Percentiles rank a stretch among this genome's conserved stretches.
Conservation (phyloP, 2,329 filamentous ascomycete genomes). For the Microthyrium microscopicum region DNA sequence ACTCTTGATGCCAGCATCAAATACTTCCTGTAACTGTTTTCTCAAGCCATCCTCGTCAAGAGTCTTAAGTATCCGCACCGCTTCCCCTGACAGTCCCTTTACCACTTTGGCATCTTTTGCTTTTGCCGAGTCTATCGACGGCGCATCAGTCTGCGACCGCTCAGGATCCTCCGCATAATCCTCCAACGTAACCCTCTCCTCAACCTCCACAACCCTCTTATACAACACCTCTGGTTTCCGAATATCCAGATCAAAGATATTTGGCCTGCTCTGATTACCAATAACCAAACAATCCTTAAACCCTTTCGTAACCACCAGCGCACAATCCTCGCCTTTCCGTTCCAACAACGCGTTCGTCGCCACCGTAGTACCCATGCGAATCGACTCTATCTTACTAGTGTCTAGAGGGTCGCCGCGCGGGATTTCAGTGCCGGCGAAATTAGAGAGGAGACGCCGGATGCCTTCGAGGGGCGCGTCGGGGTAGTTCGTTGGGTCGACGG, state of each 20-base stretch:
- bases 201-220: slow-evolving; percentile 69
- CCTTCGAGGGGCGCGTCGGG: slow-evolving; percentile 80
- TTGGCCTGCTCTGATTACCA: slow-evolving; percentile 76
- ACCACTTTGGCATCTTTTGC: slow-evolving; percentile 39
- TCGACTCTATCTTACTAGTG: slow-evolving; percentile 70
- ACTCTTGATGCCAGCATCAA: slow-evolving; percentile 55
- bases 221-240: slow-evolving; percentile 77
- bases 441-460: slow-evolving; percentile 69
- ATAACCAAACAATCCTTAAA: slow-evolving; percentile 81
- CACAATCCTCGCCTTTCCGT: slow-evolving; percentile 76
- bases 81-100: slow-evolving; percentile 56
- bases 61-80: slow-evolving; percentile 50
- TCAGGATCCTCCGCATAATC: slow-evolving; percentile 81
- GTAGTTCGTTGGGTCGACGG: slow-evolving; percentile 82
- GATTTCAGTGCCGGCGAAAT: slow-evolving; percentile 58
- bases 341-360: slow-evolving; percentile 85
- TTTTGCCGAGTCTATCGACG: slow-evolving; percentile 31
- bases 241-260: slow-evolving; percentile 83
- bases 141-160: slow-evolving; percentile 39
- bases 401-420: slow-evolving; percentile 66
- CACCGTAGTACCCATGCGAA: slow-evolving; percentile 91
- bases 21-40: slow-evolving; percentile 48
- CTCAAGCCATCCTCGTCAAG: slow-evolving; percentile 42
- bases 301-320: slow-evolving; percentile 70
- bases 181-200: slow-evolving; percentile 80